A percentile compares a stretch with the other conserved stretches of the same genome.
phyloP scores from a whole-genome alignment of 768 basidiomycete species.

The Suillus hirtellus region DNA sequence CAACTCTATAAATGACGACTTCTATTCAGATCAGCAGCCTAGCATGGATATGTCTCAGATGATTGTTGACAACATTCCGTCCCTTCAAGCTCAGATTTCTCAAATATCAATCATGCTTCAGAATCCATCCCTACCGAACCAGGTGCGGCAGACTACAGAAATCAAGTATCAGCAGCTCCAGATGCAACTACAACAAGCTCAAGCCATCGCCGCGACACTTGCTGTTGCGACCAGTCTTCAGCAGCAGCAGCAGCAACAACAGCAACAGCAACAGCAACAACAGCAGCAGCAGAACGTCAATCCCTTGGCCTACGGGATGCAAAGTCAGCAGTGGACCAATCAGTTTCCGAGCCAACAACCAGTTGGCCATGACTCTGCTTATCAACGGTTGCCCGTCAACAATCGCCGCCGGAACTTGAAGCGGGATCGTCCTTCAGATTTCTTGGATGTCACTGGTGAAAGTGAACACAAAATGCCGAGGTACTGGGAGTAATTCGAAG shows the following conservation, averaged over 20 bases:
- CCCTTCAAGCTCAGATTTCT: constrained; percentile 82
- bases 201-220: constrained; percentile 65
- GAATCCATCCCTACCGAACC: constrained; percentile 69
- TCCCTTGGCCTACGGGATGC: constrained; percentile 43
- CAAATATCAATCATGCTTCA: constrained; percentile 80
- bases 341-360: constrained; percentile 65
- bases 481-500: constrained; percentile 67
- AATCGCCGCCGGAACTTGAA: constrained; percentile 77
- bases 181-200: constrained; percentile 77
- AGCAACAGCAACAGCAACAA: constrained; percentile 41
- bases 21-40: constrained; percentile 74
- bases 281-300: constrained; percentile 32
- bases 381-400: constrained; percentile 81
- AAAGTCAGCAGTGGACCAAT: constrained; percentile 49
- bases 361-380: constrained; percentile 76
- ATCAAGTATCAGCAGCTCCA: constrained; percentile 82
- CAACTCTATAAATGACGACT: constrained; percentile 52
- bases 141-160: constrained; percentile 78
- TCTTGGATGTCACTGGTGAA: constrained; percentile 70
- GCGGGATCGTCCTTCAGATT: constrained; percentile 82
- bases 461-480: constrained; percentile 64
- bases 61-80: constrained; percentile 73
- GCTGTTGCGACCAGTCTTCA: constrained; percentile 58
- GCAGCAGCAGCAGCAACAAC: constrained; percentile 44
- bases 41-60: constrained; percentile 70